Evolutionary conservation across 2,329 filamentous ascomycete species (phyloP).

Genomic region (Nothopassalora personata): DNA sequence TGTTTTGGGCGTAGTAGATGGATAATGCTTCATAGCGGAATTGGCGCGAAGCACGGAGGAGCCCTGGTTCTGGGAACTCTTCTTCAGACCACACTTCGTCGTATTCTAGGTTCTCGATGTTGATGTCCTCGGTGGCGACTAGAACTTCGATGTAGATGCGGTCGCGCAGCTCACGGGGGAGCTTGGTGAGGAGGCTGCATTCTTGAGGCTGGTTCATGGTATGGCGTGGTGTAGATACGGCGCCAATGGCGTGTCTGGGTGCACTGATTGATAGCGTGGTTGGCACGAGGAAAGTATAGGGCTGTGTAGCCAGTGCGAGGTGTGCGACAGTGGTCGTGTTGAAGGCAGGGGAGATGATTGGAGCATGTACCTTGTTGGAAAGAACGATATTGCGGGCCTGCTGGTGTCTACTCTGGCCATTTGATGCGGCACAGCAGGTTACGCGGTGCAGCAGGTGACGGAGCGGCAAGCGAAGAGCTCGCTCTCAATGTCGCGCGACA

Average conservation of each 20-base stretch:
- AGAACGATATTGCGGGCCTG: neutral
- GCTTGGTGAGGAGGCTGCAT: neutral
- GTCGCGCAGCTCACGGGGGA: constrained; percentile 2
- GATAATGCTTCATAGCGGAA: constrained; percentile 3
- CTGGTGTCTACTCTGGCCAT: neutral
- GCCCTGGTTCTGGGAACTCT: constrained; percentile 2
- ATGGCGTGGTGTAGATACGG: neutral
- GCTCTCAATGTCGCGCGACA: neutral
- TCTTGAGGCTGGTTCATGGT: neutral
- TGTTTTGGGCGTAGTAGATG: constrained; percentile 3
- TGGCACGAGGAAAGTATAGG: neutral
- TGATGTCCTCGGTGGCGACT: neutral
- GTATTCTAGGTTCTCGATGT: constrained; percentile 1
- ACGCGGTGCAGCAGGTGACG: neutral
- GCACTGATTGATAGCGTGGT: neutral
- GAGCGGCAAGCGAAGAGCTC: neutral
- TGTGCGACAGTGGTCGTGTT: neutral
- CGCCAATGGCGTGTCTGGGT: neutral
- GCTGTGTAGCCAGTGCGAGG: neutral
- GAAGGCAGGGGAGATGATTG: neutral
- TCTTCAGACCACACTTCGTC: neutral
- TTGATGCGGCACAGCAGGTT: neutral
- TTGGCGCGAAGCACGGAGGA: neutral
- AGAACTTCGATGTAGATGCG: constrained; percentile 1
- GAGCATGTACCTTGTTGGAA: neutral